Conservation (phyloP, 2,329 filamentous ascomycete species). For the Pseudohalonectria lignicola region DNA sequence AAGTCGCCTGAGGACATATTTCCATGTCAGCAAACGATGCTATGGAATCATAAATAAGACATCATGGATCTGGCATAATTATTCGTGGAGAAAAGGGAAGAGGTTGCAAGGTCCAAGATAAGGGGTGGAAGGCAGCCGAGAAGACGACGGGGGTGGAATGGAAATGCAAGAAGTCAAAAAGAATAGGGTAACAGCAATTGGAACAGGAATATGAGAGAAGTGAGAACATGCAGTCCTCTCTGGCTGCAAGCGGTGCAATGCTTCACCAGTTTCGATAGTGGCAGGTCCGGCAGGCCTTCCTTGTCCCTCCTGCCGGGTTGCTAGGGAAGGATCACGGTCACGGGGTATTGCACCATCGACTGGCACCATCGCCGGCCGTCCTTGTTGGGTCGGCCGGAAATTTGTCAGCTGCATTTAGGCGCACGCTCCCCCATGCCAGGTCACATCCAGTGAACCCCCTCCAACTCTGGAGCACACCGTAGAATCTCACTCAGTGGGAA, state of each 20-base stretch:
- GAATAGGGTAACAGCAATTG: no score
- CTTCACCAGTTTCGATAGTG: no score
- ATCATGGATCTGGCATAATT: slow-evolving; percentile 11
- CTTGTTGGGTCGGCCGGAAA: slow-evolving; percentile 10
- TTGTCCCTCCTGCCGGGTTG: no score
- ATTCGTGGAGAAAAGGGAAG: slow-evolving; percentile 9
- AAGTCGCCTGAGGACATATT: slow-evolving; percentile 45
- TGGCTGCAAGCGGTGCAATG: neutral
- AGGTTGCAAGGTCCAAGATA: no score
- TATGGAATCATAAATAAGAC: slow-evolving; percentile 16
- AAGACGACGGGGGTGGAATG: neutral
- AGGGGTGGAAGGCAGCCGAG: slow-evolving; percentile 2
- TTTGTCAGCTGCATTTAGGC: slow-evolving; percentile 28
- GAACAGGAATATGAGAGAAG: no score
- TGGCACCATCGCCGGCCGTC: slow-evolving; percentile 10
- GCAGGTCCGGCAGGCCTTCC: no score
- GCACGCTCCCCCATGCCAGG: slow-evolving; percentile 10
- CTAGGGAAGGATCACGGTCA: slow-evolving; percentile 25
- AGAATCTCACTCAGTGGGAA: no score
- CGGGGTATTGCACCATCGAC: slow-evolving; percentile 52
- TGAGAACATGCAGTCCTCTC: neutral
- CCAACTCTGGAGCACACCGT: no score
- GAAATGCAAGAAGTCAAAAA: no score
- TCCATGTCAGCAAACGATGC: slow-evolving; percentile 25
- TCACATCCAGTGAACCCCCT: slow-evolving; percentile 9